Percentiles rank a stretch among this genome's conserved stretches.
Conservation (phyloP, 345 rosid species). For the Melastoma malabathricum region DNA sequence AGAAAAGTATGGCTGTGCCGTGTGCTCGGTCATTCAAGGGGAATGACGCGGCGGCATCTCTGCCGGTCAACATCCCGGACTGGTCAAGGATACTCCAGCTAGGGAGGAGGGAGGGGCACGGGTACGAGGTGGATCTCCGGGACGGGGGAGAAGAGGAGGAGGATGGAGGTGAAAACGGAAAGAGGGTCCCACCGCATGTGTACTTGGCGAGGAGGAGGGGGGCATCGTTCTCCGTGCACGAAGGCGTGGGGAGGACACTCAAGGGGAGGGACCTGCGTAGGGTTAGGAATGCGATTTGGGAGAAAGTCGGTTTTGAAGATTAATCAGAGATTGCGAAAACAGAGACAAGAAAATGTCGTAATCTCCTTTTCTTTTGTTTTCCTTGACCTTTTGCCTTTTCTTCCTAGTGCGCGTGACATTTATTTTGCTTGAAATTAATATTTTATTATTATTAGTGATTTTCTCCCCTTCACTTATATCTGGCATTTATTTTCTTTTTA, state of each 20-base stretch:
- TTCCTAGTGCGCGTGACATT: too few species aligned
- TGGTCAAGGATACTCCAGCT: conserved; percentile 9
- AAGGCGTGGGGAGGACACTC: conserved; percentile 34
- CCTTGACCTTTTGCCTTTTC: too few species aligned
- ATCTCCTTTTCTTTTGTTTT: too few species aligned
- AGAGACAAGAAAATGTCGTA: too few species aligned
- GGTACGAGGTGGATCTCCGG: conserved; percentile 1
- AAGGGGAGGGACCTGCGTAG: conserved; percentile 33
- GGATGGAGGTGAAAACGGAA: conserved; percentile 4
- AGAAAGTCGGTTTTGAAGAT: conserved; percentile 36
- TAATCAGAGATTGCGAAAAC: conserved; percentile 5
- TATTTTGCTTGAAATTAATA: too few species aligned
- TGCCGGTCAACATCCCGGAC: conserved; percentile 17
- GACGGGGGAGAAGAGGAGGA: conserved; percentile 2
- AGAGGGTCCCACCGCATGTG: conserved; percentile 29
- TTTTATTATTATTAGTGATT: too few species aligned
- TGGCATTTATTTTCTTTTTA: too few species aligned
- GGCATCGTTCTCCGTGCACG: conserved; percentile 34
- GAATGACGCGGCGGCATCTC: conserved; percentile 5
- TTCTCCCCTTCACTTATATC: too few species aligned
- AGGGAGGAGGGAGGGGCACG: neutral
- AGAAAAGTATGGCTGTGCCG: neutral
- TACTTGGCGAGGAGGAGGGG: conserved; percentile 29
- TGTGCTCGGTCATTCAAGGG: neutral
- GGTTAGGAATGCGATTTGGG: conserved; percentile 38